Percentiles rank a stretch among this genome's conserved stretches.
Conservation (phyloP, 768 basidiomycete genomes). For the Pholiota microspora region DNA sequence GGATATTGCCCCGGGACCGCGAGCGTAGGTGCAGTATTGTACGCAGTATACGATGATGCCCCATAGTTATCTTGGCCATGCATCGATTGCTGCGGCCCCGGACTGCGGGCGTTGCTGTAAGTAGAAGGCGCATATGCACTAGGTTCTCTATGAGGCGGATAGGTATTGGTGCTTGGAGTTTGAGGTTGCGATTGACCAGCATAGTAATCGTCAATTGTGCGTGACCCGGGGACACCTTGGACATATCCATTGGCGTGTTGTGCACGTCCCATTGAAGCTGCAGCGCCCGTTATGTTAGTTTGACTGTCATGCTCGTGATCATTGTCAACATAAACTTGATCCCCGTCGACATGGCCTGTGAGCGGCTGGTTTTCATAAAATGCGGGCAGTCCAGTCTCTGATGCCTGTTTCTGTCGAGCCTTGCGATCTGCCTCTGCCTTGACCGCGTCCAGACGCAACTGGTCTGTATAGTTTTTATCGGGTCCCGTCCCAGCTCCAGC, state of each 20-base stretch:
- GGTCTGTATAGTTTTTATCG: constrained; percentile 49
- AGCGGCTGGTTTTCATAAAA: constrained; percentile 77
- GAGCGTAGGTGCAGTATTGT: constrained; percentile 27
- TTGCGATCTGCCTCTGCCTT: constrained; percentile 87
- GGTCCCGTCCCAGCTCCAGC: constrained; percentile 12
- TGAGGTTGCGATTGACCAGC: constrained; percentile 21
- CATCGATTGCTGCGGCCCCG: constrained; percentile 9
- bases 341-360: constrained; percentile 54
- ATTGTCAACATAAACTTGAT: constrained; percentile 56
- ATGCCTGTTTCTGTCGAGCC: constrained; percentile 50
- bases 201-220: constrained; percentile 78
- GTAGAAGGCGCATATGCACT: constrained; percentile 37
- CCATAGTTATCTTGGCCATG: constrained; percentile 22
- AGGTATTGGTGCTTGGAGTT: constrained; percentile 27
- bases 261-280: constrained; percentile 28
- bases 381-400: constrained; percentile 70
- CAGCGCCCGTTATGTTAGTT: constrained; percentile 24
- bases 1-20: constrained; percentile 28
- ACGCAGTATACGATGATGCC: constrained; percentile 24
- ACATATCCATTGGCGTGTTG: constrained; percentile 60
- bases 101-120: constrained; percentile 21
- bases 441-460: constrained; percentile 78
- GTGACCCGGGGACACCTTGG: constrained; percentile 59
- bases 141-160: constrained; percentile 40
- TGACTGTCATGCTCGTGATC: constrained; percentile 28